phyloP scores from a whole-genome alignment of 1,284 basidiomycete genomes.

The Puccinia hordei region DNA sequence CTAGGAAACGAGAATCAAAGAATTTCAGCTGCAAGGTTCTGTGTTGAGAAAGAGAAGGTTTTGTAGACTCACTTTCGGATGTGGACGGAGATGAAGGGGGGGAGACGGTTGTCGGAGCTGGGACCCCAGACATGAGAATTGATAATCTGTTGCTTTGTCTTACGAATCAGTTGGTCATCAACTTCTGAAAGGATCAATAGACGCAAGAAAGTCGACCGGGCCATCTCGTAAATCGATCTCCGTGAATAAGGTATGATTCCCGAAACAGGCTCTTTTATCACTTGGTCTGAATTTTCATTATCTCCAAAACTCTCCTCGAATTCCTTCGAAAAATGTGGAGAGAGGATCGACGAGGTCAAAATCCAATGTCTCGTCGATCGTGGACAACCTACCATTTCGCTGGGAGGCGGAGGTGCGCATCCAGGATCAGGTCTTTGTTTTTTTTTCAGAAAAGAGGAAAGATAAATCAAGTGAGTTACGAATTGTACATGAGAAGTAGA shows the following conservation, averaged over 20 bases:
- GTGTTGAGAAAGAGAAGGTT: neutral
- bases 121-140: slow-evolving; percentile 25
- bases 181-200: slow-evolving; percentile 18
- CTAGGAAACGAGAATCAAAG: neutral
- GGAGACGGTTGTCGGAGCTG: slow-evolving; percentile 9
- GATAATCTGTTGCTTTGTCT: slow-evolving; percentile 42
- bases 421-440: slow-evolving; percentile 32
- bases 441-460: slow-evolving; percentile 2
- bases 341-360: slow-evolving; percentile 43
- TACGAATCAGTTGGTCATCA: slow-evolving; percentile 26
- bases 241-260: slow-evolving; percentile 38
- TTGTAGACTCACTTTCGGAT: slow-evolving; percentile 46
- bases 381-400: slow-evolving; percentile 42
- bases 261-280: neutral
- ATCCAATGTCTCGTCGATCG: slow-evolving; percentile 47
- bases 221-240: slow-evolving; percentile 45
- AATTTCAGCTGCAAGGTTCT: neutral
- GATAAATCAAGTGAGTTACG: neutral
- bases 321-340: slow-evolving; percentile 34
- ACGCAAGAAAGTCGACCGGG: slow-evolving; percentile 15
- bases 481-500: neutral
- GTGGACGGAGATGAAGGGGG: slow-evolving; percentile 48
- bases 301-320: slow-evolving; percentile 30
- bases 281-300: slow-evolving; percentile 5
- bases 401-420: slow-evolving; percentile 41